These are phyloP conservation scores for Auricularia auricula-judae DNA, from an alignment of 768 basidiomycete species.

Conservation along the genomic window DNA sequence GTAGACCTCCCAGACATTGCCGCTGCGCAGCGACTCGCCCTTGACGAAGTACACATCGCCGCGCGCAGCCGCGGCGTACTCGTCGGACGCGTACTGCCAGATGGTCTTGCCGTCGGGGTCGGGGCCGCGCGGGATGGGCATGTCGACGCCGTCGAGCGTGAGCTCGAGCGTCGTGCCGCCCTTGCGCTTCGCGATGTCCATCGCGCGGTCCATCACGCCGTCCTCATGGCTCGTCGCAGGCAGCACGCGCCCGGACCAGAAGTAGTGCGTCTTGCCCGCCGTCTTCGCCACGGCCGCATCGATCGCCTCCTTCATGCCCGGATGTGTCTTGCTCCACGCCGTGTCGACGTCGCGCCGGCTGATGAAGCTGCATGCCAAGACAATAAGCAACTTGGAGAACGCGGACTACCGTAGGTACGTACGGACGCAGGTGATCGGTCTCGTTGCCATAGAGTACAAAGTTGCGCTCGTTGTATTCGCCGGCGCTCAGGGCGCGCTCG, in stretches of 20 bases:
- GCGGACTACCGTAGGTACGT: too few species aligned
- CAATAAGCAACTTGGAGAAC: too few species aligned
- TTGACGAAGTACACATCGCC: background rate
- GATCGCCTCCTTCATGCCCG: background rate
- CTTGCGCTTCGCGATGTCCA: background rate
- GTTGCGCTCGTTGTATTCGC: too few species aligned
- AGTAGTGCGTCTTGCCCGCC: background rate
- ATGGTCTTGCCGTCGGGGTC: background rate
- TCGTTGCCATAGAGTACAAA: too few species aligned
- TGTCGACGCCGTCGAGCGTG: background rate
- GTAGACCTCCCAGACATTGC: background rate
- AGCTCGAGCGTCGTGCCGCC: background rate
- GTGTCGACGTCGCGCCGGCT: background rate
- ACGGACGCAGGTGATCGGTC: too few species aligned
- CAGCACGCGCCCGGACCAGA: background rate
- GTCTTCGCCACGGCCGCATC: background rate
- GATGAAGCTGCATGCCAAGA: too few species aligned
- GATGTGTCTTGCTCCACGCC: background rate
- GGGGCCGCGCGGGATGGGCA: background rate
- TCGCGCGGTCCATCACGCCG: background rate
- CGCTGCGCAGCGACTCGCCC: background rate
- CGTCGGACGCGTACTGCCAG: conserved; percentile 1
- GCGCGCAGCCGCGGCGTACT: background rate
- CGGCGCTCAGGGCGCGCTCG: too few species aligned
- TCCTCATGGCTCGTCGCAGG: background rate